Evolutionary conservation across 2,329 filamentous ascomycete genomes (phyloP).

Genomic region (Sarocladium kiliense): DNA sequence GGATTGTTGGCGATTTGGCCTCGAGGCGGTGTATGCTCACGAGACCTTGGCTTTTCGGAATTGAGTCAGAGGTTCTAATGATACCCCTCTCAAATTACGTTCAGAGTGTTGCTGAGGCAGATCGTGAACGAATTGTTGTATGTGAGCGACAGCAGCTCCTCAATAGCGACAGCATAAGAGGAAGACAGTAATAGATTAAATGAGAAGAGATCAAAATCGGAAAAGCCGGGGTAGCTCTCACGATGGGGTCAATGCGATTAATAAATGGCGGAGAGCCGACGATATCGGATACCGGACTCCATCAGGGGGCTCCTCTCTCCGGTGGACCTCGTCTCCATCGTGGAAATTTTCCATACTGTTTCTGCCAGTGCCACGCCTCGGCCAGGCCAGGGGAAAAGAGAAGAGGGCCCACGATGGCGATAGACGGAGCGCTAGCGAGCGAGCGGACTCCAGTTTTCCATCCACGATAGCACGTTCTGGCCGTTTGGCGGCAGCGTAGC

Average conservation of each 20-base stretch:
- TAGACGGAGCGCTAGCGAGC: conserved; percentile 3
- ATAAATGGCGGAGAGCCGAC: conserved; percentile 8
- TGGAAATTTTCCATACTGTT: conserved; percentile 5
- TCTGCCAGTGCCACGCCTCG: conserved; percentile 7
- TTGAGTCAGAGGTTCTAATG: not conserved
- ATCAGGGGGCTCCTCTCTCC: not conserved
- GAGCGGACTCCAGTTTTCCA: not conserved
- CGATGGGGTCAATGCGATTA: conserved; percentile 2
- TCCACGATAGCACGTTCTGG: not conserved
- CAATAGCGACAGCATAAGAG: conserved; percentile 37
- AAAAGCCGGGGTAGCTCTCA: conserved; percentile 7
- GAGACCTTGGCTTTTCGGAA: not conserved
- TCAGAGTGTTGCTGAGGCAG: not conserved
- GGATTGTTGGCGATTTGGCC: not conserved
- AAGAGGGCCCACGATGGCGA: conserved; percentile 6
- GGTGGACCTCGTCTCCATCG: conserved; percentile 9
- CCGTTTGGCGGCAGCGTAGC: not conserved
- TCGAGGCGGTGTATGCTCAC: conserved; percentile 8
- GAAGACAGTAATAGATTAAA: not conserved
- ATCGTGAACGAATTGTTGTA: not conserved
- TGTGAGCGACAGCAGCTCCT: conserved; percentile 18
- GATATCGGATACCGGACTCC: conserved; percentile 5
- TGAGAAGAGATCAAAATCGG: not conserved
- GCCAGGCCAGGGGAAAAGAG: not conserved
- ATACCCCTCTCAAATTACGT: not conserved